Evolutionary conservation across 257 asterid species (phyloP).

Genomic region (Osmanthus fragrans): DNA sequence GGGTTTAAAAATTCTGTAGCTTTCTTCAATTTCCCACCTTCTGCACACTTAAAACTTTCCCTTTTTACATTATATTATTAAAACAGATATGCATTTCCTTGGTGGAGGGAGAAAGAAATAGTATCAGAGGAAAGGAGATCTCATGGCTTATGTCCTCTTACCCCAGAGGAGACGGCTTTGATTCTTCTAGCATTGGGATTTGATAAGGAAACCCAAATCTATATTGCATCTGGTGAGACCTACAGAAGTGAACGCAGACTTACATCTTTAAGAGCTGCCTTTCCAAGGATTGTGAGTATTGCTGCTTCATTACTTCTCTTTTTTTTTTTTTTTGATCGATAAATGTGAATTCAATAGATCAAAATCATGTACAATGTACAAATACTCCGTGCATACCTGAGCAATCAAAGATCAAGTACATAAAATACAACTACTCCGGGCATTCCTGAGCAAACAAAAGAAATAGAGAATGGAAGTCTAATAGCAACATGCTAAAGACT

Average conservation of each 20-base stretch:
- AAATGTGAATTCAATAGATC: no score
- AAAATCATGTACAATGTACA: no score
- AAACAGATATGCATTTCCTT: slow-evolving; percentile 86
- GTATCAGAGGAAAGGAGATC: slow-evolving; percentile 78
- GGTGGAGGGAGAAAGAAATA: slow-evolving; percentile 97
- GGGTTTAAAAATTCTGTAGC: no score
- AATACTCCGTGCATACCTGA: no score
- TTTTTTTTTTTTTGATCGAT: no score
- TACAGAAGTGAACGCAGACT: slow-evolving; percentile 83
- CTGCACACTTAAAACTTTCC: not conserved
- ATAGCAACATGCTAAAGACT: no score
- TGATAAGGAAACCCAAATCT: slow-evolving; percentile 66
- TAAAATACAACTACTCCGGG: no score
- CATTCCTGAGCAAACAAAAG: no score
- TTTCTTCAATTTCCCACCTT: not conserved
- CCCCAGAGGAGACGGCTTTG: slow-evolving; percentile 87
- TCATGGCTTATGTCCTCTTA: slow-evolving; percentile 87
- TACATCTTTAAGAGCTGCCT: slow-evolving; percentile 66
- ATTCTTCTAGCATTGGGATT: slow-evolving; percentile 79
- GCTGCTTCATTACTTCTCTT: not conserved
- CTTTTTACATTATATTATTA: not conserved
- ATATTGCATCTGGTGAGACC: slow-evolving; percentile 92
- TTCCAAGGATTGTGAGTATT: slow-evolving; percentile 80
- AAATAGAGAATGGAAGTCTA: no score
- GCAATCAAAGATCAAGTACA: no score